Base-by-base conservation (phyloP, 1,284 basidiomycete species). In the Ceratobasidium sp. region DNA sequence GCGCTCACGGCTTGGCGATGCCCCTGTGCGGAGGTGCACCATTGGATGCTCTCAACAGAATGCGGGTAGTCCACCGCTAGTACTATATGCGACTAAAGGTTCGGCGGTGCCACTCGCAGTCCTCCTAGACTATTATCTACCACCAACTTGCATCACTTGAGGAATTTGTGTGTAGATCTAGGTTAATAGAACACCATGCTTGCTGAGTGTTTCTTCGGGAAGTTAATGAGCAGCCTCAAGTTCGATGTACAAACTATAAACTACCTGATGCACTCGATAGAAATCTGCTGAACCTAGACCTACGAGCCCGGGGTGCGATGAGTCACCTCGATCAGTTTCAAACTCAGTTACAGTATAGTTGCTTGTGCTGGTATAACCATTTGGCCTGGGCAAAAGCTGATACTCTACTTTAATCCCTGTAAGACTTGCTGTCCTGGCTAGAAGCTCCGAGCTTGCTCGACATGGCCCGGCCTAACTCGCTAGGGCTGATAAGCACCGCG, bases 61-160 rank as follows among this genome's bases (percentile, higher is more conserved):
- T 39, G 11, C 9, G 11, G 16, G 34, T 6, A 37, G 48, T 14
- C 46, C 72, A 9, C n/a, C 43, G n/a, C 56, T 66, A 5, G 74
- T 75, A 14, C 43, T 72, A 22, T 43, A 71, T 27, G 51, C n/a
- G 24, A 48, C 34, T 43, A 53, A 27, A 22, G 43, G 0, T 24
- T 31, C 24, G 29, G 16, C 13, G 74, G 37, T 34, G 53, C 68
- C 9, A 62, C 62, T 7, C 37, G 74, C 14, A 13, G 69, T 13
- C 59, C 34, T n/a, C 54, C 69, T 56, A 6, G 31, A 34, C 31
- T 6, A 43, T 37, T 1, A 56, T 69, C 39, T 75, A 48, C 51
- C 27, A 69, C 65, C 9, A 53, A 69, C n/a, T 37, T 37, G 5
- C 16, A 24, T 13, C 54, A 65, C n/a, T 75, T 54, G 8, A 51